Evolutionary conservation across 495 filamentous ascomycete species (phyloP).

Genomic region (Penicillium soppii): DNA sequence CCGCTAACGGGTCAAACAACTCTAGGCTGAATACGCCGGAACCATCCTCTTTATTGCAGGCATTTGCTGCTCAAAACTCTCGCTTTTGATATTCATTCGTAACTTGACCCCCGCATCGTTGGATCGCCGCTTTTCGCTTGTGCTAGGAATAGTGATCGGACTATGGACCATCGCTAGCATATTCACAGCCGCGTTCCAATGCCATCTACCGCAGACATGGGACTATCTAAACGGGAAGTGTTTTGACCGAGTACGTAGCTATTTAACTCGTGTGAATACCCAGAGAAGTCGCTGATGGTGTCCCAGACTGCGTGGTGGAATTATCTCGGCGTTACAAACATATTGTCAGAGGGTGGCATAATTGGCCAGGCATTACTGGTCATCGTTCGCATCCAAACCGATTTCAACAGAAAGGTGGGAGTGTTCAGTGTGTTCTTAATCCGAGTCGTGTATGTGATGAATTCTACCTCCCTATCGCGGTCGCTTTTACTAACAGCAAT

Average conservation of each 20-base stretch:
- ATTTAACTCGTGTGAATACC: background rate
- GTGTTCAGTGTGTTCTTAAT: constrained; percentile 33
- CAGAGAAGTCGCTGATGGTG: background rate
- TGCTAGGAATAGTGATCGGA: constrained; percentile 22
- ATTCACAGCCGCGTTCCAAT: constrained; percentile 42
- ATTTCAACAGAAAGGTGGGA: constrained; percentile 26
- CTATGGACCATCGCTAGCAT: constrained; percentile 35
- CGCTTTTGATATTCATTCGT: constrained; percentile 31
- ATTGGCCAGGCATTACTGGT: constrained; percentile 37
- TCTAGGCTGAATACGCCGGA: constrained; percentile 33
- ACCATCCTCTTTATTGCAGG: constrained; percentile 29
- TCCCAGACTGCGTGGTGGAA: constrained; percentile 36
- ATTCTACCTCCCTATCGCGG: background rate
- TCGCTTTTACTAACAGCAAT: background rate
- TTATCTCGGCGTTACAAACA: constrained; percentile 40
- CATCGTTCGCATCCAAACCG: constrained; percentile 34
- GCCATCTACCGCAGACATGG: constrained; percentile 38
- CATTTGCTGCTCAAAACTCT: constrained; percentile 35
- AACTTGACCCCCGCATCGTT: constrained; percentile 18
- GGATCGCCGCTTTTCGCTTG: constrained; percentile 20
- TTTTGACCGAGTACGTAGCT: constrained; percentile 31
- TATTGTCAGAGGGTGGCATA: constrained; percentile 42
- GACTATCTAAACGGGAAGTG: constrained; percentile 32
- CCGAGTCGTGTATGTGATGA: constrained; percentile 33
- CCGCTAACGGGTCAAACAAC: background rate